Base-by-base conservation (phyloP, 441 rosid species). In the Geranium incanum region DNA sequence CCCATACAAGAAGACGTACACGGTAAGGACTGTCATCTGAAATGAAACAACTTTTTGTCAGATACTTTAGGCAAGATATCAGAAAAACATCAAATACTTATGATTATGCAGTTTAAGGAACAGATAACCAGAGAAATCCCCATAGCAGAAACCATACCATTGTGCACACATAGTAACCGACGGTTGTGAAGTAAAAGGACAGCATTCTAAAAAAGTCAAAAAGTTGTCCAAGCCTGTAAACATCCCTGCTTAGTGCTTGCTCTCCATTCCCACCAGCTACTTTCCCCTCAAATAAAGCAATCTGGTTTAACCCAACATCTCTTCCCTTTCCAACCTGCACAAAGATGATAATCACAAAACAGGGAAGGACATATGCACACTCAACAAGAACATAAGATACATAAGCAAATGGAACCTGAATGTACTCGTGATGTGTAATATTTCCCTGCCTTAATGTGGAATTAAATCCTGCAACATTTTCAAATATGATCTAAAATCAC, bases 231-330 rank as follows among this genome's bases (percentile, higher is more conserved):
- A 95, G 96, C 85, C 99, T 88, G 90, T 93, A 95, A 43, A 93
- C 85, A 76, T 95, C 99, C 76, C 99, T 87, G 76, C 99, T 95
- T 74, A 95, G 97, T 80, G 93, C 95, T 85, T 95, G 99, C 81
- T 93, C 99, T 18, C 99, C 98, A 50, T 95, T 95, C 72, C 99
- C 99, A 78, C 95, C 93, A 72, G 99, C 93, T 68, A 93, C 99
- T 84, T 95, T 95, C 74, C 99, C 99, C 83, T 95, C 99, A 85
- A 95, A 95, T 64, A 95, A 67, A 78, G 99, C 95, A 79, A 95
- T 95, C 83, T 95, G 99, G 84, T 95, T 95, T 78, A 95, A 91
- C 76, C 99, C 99, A 72, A 95, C 99, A 82, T 95, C 99, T 76
- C 97, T 81, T 76, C 99, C 99, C 87, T 95, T 95, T 69, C 99